Base-by-base conservation (phyloP, 208 protist species). In the Angomonas desouzai region DNA sequence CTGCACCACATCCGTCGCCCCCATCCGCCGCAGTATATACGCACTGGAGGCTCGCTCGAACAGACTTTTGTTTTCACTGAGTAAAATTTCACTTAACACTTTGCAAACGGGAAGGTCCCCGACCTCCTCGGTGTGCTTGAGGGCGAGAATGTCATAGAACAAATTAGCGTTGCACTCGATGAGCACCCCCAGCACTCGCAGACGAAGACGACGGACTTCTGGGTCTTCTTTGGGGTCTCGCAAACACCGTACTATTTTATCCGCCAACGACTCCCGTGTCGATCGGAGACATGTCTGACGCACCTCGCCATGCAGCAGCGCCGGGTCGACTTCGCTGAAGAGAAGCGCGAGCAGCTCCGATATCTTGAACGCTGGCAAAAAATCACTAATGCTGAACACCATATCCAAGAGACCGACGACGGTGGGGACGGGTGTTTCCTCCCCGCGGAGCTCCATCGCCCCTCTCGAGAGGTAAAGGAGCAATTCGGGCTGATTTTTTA, bases 31-130 rank as follows among this genome's bases (percentile, higher is more conserved):
- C 7, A 57, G 23, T 29, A 57, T 11, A 27, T 3, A 36, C 3
- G 25, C 11, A 23, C 13, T 11, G 51, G 51, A n/a, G 10, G 51
- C 51, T 23, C n/a, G 3, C 28, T 38, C 28, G 57, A 33, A 36
- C 13, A 36, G 25, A 16, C 23, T 29, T 33, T 18, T 10, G 7
- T 57, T 36, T 22, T 11, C 25, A 23, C 16, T 36, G 3, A 20
- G 9, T 9, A 32, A 4, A 11, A 36, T 27, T n/a, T 57, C 51
- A 16, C 4, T n/a, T 32, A 57, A 20, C 6, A 27, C 25, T 27
- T 38, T 30, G 48, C 56, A 62, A 34, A 62, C 4, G 36, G 56
- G 56, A 16, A 62, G 23, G 56, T 62, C 56, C 2, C 18, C 33
- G 33, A 62, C 27, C 27, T 62, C 56, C 27, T 62, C 27, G 7